Evolutionary conservation across 352 stramenopile species (phyloP), one percentile per base, ranked within the genome.

Genomic region (Pythium phragmitis): DNA sequence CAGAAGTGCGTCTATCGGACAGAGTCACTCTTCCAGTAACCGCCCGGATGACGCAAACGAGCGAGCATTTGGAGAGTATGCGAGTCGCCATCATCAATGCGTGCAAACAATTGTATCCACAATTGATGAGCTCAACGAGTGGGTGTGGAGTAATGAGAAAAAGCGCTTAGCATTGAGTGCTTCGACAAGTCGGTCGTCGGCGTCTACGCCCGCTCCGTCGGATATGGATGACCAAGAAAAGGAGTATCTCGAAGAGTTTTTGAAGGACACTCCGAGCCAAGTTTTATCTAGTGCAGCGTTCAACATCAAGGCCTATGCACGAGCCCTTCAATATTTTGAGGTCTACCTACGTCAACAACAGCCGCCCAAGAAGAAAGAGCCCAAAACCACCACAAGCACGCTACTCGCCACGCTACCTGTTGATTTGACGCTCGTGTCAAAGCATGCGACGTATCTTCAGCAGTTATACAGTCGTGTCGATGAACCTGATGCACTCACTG

Each of bases 41-140:
- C 53, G 65, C 9, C 14, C 39, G 34, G 48, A 53, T 14, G 60
- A 68, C 19, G 28, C 26, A 1, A 67, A 67, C 21, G 68, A 75
- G 33, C 53, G 63, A 43, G 51, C 65, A 13, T 70, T 82, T 61
- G 76, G 69, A 3, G 85, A 92, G 36, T 80, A 84, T 48, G 87
- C 84, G 28, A 90, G 85, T 62, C 82, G 85, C 0, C 82, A 94
- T 68, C 84, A 96, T 52, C 87, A 94, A 53, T 96, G 87, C 55
- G 85, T 76, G 8, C 87, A 96, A 59, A 91, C 79, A 0, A 89
- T 96, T 61, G 91, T 96, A 49, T 88, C 85, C 12, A 91, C 83
- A 2, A 82, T 96, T 19, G 87, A 96, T 69, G 85, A 94, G 45
- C 63, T 96, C 8, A 96, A 94, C 60, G 85, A 96, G 14, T 96